These are phyloP conservation scores for Calonectria pseudoturangicola DNA, from an alignment of 2,329 filamentous ascomycete genomes.

Conservation along the genomic window DNA sequence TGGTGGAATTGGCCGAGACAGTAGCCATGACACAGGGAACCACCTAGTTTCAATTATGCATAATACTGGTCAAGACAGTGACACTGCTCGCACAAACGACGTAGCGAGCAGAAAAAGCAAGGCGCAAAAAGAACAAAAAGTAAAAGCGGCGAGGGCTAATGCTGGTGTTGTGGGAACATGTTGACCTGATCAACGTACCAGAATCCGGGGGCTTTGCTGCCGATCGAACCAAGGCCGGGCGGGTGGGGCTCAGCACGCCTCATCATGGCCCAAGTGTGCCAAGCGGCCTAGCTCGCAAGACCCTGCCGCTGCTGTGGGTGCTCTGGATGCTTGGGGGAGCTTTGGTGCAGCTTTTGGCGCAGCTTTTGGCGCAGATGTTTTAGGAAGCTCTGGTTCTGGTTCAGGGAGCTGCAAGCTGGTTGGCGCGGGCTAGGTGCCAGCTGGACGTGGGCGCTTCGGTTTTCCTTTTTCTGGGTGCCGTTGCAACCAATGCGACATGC, in stretches of 20 bases:
- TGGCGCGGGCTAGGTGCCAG: background rate
- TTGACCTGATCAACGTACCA: slow-evolving; percentile 53
- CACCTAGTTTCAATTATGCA: slow-evolving; percentile 36
- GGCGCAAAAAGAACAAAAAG: no score
- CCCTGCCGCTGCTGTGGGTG: slow-evolving; percentile 11
- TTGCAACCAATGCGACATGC: slow-evolving; percentile 14
- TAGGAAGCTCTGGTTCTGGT: background rate
- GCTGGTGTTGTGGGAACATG: slow-evolving; percentile 39
- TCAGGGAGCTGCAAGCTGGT: background rate
- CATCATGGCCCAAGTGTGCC: slow-evolving; percentile 30
- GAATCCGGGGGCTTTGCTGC: slow-evolving; percentile 47
- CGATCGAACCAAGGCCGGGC: slow-evolving; percentile 50
- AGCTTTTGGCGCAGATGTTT: background rate
- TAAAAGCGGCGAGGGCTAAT: slow-evolving; percentile 36
- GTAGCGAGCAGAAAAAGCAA: background rate
- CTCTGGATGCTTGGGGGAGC: slow-evolving; percentile 7
- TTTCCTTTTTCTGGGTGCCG: slow-evolving; percentile 26
- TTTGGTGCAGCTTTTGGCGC: slow-evolving; percentile 16
- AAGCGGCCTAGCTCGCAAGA: slow-evolving; percentile 31
- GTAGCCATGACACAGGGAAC: slow-evolving; percentile 23
- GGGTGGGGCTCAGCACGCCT: slow-evolving; percentile 46
- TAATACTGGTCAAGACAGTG: slow-evolving; percentile 25
- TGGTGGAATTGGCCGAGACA: slow-evolving; percentile 22
- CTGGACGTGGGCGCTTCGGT: slow-evolving; percentile 30
- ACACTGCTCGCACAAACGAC: background rate